phyloP scores from a whole-genome alignment of 805 yeast genomes.

The Cyberlindnera samutprakarnensis region DNA sequence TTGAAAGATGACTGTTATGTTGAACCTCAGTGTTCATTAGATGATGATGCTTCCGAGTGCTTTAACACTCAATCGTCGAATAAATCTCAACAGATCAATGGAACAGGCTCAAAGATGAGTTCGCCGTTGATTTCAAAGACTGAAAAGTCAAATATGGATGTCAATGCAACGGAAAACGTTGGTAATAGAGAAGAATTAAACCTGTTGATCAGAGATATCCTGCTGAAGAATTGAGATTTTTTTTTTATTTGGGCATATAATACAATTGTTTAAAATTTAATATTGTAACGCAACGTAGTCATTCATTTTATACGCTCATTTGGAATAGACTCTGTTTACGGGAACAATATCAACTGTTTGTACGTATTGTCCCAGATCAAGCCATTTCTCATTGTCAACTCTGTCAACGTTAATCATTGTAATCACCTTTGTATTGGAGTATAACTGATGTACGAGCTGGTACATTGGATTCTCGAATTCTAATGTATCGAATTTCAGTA shows the following conservation, averaged over 20 bases:
- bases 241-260: not conserved
- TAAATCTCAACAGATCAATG: not conserved
- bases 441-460: conserved; percentile 16
- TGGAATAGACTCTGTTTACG: conserved; percentile 12
- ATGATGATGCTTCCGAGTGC: conserved; percentile 3
- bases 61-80: not conserved
- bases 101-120: not conserved
- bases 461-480: conserved; percentile 16
- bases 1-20: conserved; percentile 43
- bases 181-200: conserved; percentile 64
- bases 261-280: no score
- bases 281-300: no score
- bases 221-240: conserved; percentile 9
- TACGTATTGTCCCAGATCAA: conserved; percentile 9
- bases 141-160: conserved; percentile 4
- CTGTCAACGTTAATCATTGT: conserved; percentile 25
- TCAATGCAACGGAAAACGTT: no score
- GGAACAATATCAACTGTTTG: conserved; percentile 9
- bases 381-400: conserved; percentile 13
- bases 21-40: conserved; percentile 19
- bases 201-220: conserved; percentile 62
- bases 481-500: conserved; percentile 7
- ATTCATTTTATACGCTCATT: not conserved
- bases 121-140: conserved; percentile 1
- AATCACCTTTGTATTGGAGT: conserved; percentile 29